Conservation (phyloP, 2,329 filamentous ascomycete genomes). For the Pyrenochaeta sp. region DNA sequence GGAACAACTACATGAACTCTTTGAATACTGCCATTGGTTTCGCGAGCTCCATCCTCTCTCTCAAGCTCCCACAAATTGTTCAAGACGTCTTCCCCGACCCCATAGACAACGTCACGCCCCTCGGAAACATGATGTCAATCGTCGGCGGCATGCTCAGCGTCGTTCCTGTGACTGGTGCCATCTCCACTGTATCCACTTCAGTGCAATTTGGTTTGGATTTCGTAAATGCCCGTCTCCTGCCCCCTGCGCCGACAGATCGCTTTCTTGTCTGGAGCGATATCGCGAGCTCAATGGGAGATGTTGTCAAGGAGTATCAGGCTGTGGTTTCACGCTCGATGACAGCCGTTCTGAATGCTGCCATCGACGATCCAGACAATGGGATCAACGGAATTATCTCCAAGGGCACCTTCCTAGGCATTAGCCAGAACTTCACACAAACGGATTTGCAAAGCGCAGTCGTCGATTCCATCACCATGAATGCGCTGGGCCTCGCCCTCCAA, state of each 20-base stretch:
- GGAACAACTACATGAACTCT: conserved; percentile 15
- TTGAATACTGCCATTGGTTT: conserved; percentile 13
- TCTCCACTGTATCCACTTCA: too few relatives aligned
- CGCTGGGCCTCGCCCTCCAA: conserved; percentile 6
- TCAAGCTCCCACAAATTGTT: conserved; percentile 7
- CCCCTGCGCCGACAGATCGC: conserved; percentile 4
- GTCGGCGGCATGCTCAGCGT: not conserved
- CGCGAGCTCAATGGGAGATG: conserved; percentile 3
- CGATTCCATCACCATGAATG: conserved; percentile 3
- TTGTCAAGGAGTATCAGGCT: conserved; percentile 6
- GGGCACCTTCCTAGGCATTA: conserved; percentile 9
- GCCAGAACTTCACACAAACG: conserved; percentile 13
- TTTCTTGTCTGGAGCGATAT: conserved; percentile 11
- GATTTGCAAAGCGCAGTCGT: conserved; percentile 5
- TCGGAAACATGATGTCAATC: conserved; percentile 1
- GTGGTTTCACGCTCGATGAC: not conserved
- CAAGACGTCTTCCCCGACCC: conserved; percentile 9
- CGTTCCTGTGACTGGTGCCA: too few relatives aligned
- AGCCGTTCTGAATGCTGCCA: too few relatives aligned
- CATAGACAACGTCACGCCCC: conserved; percentile 9
- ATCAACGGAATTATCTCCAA: conserved; percentile 8
- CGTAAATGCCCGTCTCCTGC: not conserved
- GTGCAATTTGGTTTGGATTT: not conserved
- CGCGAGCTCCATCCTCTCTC: conserved; percentile 8
- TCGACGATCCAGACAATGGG: not conserved